Evolutionary conservation across 2,329 filamentous ascomycete species (phyloP).

Genomic region (Neonectria neomacrospora): DNA sequence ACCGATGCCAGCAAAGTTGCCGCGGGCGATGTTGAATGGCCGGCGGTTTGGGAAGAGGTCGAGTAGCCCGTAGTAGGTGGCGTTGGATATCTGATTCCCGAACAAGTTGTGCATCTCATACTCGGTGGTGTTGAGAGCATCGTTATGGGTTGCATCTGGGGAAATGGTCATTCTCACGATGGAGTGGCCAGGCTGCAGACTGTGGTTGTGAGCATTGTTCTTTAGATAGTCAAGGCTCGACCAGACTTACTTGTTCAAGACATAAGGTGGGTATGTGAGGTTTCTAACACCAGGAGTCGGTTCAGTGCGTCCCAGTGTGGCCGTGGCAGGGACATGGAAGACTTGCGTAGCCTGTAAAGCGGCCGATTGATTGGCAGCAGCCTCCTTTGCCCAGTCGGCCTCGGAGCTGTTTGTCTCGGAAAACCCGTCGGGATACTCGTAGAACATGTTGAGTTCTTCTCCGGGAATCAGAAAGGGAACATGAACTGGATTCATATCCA

Average conservation of each 20-base stretch:
- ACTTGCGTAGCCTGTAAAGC: slow-evolving; percentile 1
- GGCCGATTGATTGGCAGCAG: slow-evolving; percentile 2
- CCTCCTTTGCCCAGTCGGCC: slow-evolving; percentile 4
- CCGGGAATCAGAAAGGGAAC: slow-evolving; percentile 4
- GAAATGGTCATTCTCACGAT: slow-evolving; percentile 5
- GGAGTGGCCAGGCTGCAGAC: slow-evolving; percentile 1
- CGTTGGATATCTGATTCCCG: slow-evolving; percentile 1
- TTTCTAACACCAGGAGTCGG: not conserved
- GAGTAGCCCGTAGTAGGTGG: slow-evolving; percentile 7
- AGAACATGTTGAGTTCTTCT: slow-evolving; percentile 4
- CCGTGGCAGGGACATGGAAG: not conserved
- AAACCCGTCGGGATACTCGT: not conserved
- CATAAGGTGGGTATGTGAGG: slow-evolving; percentile 4
- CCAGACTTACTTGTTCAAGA: slow-evolving; percentile 3
- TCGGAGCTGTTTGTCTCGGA: slow-evolving; percentile 1
- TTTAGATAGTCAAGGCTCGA: not conserved
- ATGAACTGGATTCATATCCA: slow-evolving; percentile 3
- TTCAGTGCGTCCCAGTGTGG: slow-evolving; percentile 1
- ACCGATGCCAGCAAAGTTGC: slow-evolving; percentile 24
- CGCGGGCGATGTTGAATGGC: slow-evolving; percentile 21
- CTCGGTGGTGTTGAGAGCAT: slow-evolving; percentile 3
- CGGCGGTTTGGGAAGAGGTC: slow-evolving; percentile 14
- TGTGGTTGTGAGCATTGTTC: slow-evolving; percentile 1
- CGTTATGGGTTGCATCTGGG: slow-evolving; percentile 1
- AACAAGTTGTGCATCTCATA: slow-evolving; percentile 2